Evolutionary conservation across 805 yeast species (phyloP).

Genomic region (Ogataea wickerhamii): DNA sequence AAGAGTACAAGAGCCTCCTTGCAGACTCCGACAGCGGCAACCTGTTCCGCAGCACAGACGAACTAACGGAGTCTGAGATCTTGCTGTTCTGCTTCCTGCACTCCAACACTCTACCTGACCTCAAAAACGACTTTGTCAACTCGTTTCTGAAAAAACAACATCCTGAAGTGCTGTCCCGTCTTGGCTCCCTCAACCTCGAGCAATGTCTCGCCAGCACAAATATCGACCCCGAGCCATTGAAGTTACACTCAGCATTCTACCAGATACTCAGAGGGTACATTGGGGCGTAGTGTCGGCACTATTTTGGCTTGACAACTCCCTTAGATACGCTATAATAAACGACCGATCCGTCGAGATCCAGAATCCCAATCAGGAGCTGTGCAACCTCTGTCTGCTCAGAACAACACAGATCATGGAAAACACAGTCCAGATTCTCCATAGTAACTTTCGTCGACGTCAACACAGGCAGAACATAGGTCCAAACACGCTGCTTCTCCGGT

Average conservation of each 20-base stretch:
- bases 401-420: slow-evolving; percentile 34
- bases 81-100: slow-evolving; percentile 39
- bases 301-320: slow-evolving; percentile 61
- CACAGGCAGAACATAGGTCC: slow-evolving; percentile 38
- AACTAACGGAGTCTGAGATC: slow-evolving; percentile 31
- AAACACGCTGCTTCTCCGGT: slow-evolving; percentile 15
- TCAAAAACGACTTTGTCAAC: slow-evolving; percentile 41
- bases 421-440: slow-evolving; percentile 35
- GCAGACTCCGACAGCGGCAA: slow-evolving; percentile 1
- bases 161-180: slow-evolving; percentile 27
- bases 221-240: not conserved
- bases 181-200: not conserved
- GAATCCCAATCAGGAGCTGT: slow-evolving; percentile 51
- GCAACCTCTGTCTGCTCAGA: slow-evolving; percentile 31
- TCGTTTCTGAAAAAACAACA: slow-evolving; percentile 33
- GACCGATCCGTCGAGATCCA: slow-evolving; percentile 64
- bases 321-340: slow-evolving; percentile 67
- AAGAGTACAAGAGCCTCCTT: slow-evolving; percentile 6
- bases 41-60: slow-evolving; percentile 19
- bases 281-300: slow-evolving; percentile 8
- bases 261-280: not conserved
- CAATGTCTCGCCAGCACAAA: not conserved
- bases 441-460: slow-evolving; percentile 30
- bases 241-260: not conserved
- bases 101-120: slow-evolving; percentile 22